Percentiles rank a stretch among this genome's conserved stretches.
Evolutionary conservation across 805 yeast species (phyloP).

Genomic region (Hanseniaspora lindneri): DNA sequence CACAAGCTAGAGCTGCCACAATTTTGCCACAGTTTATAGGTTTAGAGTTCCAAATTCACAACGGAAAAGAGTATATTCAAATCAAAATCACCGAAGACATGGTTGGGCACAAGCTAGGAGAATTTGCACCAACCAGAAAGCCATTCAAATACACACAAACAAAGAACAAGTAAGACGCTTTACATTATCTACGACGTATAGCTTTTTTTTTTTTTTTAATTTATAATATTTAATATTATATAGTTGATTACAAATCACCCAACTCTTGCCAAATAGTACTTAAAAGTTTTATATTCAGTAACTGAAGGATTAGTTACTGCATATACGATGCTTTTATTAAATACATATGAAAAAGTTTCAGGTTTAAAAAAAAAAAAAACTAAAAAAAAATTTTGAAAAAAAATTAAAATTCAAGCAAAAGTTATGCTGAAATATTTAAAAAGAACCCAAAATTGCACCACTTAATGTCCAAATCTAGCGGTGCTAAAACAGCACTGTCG

Average conservation of each 20-base stretch:
- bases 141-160: slow-evolving; percentile 71
- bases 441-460: too few species aligned
- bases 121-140: slow-evolving; percentile 89
- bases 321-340: too few species aligned
- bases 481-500: too few species aligned
- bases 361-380: background rate
- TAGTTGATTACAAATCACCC: too few species aligned
- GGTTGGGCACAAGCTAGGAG: slow-evolving; percentile 94
- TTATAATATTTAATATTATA: too few species aligned
- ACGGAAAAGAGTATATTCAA: slow-evolving; percentile 87
- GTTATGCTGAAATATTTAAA: too few species aligned
- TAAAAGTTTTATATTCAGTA: too few species aligned
- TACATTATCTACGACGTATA: background rate
- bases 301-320: too few species aligned
- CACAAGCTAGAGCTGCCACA: slow-evolving; percentile 92
- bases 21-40: slow-evolving; percentile 94
- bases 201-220: too few species aligned
- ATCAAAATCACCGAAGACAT: slow-evolving; percentile 81
- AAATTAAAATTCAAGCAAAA: too few species aligned
- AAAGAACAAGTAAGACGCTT: slow-evolving; percentile 37
- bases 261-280: background rate
- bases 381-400: too few species aligned
- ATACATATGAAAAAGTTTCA: background rate
- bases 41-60: slow-evolving; percentile 84
- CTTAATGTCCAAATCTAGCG: too few species aligned